Evolutionary conservation across 2,329 filamentous ascomycete species (phyloP).

Genomic region (Tolypocladium amazonense): DNA sequence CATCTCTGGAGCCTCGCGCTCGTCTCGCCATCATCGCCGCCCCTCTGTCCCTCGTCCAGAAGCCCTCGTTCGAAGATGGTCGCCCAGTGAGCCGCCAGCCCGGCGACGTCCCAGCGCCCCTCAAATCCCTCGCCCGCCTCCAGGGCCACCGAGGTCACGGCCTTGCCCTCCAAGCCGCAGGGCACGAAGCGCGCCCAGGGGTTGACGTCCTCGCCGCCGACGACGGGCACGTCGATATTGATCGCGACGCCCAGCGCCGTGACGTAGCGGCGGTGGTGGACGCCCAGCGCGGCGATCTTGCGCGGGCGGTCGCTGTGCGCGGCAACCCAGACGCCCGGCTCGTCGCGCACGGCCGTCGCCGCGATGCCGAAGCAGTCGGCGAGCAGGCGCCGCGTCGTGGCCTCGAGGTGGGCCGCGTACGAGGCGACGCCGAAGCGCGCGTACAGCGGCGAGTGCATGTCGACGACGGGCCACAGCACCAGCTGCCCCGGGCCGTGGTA

Average conservation of each 20-base stretch:
- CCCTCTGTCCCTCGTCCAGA: conserved; percentile 7
- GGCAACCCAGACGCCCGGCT: conserved; percentile 76
- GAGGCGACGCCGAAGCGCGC: conserved; percentile 54
- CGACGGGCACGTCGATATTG: conserved; percentile 55
- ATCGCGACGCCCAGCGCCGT: conserved; percentile 77
- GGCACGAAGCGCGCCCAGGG: conserved; percentile 69
- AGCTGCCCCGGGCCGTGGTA: conserved; percentile 93
- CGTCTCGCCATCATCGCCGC: neutral
- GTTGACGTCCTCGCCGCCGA: conserved; percentile 27
- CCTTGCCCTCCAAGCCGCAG: conserved; percentile 74
- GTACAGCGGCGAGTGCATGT: conserved; percentile 53
- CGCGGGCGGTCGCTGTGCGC: conserved; percentile 20
- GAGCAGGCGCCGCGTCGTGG: conserved; percentile 60
- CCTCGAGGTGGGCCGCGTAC: conserved; percentile 72
- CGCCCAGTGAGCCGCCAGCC: conserved; percentile 21
- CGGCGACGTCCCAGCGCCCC: conserved; percentile 15
- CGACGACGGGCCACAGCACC: conserved; percentile 86
- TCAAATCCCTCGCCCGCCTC: conserved; percentile 26
- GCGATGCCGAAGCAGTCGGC: conserved; percentile 43
- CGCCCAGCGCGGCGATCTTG: conserved; percentile 86
- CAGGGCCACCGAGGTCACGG: conserved; percentile 61
- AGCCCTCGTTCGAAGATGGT: conserved; percentile 22
- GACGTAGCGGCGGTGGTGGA: conserved; percentile 79
- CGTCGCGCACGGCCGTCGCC: conserved; percentile 50
- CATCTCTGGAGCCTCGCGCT: neutral